These are phyloP conservation scores for Echinochloa phyllopogon DNA, from an alignment of 176 grass and related monocot genomes.

Conservation along the genomic window DNA sequence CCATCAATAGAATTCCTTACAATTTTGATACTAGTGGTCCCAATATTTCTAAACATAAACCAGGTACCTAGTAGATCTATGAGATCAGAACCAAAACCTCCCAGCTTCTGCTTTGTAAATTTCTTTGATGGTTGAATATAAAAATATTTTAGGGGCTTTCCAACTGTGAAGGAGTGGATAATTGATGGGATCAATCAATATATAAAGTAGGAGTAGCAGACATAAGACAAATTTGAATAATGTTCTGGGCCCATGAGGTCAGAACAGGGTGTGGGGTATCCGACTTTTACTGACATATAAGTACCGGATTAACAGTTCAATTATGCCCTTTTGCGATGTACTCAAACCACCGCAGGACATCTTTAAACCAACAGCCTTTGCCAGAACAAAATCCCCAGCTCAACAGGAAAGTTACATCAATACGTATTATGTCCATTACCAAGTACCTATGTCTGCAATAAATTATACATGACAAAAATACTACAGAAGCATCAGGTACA, in stretches of 20 bases:
- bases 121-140: neutral
- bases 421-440: neutral
- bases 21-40: neutral
- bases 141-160: neutral
- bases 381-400: neutral
- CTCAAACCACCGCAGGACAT: neutral
- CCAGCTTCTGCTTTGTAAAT: neutral
- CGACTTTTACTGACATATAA: constrained; percentile 24
- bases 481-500: neutral
- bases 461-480: neutral
- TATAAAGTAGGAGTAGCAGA: constrained; percentile 33
- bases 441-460: constrained; percentile 3
- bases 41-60: constrained; percentile 17
- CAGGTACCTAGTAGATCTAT: neutral
- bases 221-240: constrained; percentile 18
- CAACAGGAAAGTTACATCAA: neutral
- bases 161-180: neutral
- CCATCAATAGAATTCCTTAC: constrained; percentile 11
- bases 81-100: neutral
- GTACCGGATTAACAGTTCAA: constrained; percentile 38
- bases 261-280: constrained; percentile 26
- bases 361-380: constrained; percentile 2
- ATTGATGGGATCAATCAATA: neutral
- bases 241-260: constrained; percentile 9
- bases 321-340: constrained; percentile 29